These are phyloP conservation scores for Pseudohyphozyma bogoriensis DNA, from an alignment of 768 basidiomycete species.

Conservation along the genomic window DNA sequence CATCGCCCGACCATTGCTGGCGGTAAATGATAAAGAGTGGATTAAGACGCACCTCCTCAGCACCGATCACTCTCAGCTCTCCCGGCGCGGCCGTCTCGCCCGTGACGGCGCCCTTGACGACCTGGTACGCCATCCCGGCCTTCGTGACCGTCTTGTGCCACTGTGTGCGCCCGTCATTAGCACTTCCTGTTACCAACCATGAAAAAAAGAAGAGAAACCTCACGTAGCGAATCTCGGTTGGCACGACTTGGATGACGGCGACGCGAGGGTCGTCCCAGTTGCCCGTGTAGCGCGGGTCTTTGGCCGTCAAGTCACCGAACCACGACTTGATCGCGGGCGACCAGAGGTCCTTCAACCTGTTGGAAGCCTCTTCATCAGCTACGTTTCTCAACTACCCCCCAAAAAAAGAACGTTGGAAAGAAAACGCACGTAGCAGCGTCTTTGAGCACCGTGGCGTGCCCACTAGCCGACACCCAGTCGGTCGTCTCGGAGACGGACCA, in stretches of 20 bases:
- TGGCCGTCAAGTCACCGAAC: slow-evolving; percentile 23
- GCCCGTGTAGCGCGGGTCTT: slow-evolving; percentile 21
- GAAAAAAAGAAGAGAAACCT: not conserved
- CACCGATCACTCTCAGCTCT: slow-evolving; percentile 9
- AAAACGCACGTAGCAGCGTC: slow-evolving; percentile 20
- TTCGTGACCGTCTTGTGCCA: slow-evolving; percentile 23
- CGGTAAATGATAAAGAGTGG: too few relatives aligned
- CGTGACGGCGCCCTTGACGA: slow-evolving; percentile 29
- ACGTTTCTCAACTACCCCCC: too few relatives aligned
- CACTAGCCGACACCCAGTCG: slow-evolving; percentile 32
- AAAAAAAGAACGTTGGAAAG: not conserved
- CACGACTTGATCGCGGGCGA: not conserved
- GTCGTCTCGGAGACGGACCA: slow-evolving; percentile 22
- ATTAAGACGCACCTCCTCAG: slow-evolving; percentile 17
- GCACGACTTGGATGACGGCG: slow-evolving; percentile 27
- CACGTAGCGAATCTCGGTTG: slow-evolving; percentile 25
- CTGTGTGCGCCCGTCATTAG: not conserved
- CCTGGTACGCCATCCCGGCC: slow-evolving; percentile 19
- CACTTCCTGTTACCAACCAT: not conserved
- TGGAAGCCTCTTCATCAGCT: not conserved
- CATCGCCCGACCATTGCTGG: too few relatives aligned
- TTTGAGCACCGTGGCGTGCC: slow-evolving; percentile 24
- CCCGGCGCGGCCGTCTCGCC: slow-evolving; percentile 30
- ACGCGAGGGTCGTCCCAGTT: slow-evolving; percentile 27
- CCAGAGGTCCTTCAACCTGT: not conserved